Evolutionary conservation across 2,329 filamentous ascomycete genomes (phyloP).

Genomic region (Pyrenophora tritici-repentis): DNA sequence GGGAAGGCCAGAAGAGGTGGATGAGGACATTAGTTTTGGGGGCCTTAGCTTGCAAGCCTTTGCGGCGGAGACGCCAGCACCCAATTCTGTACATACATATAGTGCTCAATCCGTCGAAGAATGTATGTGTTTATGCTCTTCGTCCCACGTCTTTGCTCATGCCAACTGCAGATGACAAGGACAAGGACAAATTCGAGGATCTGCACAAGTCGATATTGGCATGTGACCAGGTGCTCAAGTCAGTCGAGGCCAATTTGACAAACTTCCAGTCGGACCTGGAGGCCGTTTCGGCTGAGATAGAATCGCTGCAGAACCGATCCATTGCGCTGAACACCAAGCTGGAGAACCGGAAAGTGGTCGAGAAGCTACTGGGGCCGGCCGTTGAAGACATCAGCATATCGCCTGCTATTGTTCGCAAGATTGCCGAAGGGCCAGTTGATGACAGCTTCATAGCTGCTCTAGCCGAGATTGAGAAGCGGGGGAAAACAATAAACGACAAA

Average conservation of each 20-base stretch:
- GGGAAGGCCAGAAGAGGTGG: conserved; percentile 56
- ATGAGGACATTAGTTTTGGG: conserved; percentile 76
- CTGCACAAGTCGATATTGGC: conserved; percentile 85
- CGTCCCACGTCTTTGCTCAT: conserved; percentile 31
- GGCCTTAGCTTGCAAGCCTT: conserved; percentile 77
- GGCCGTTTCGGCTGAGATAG: conserved; percentile 91
- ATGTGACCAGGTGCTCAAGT: conserved; percentile 91
- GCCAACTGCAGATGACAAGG: conserved; percentile 67
- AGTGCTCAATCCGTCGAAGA: conserved; percentile 70
- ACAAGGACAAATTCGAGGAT: conserved; percentile 85
- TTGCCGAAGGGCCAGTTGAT: conserved; percentile 87
- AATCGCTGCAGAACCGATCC: conserved; percentile 87
- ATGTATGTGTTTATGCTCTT: conserved; percentile 61
- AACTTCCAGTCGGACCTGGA: conserved; percentile 94
- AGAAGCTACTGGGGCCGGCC: conserved; percentile 82
- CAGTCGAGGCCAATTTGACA: conserved; percentile 88
- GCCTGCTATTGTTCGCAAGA: conserved; percentile 79
- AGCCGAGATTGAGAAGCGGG: conserved; percentile 80
- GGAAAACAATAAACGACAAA: conserved; percentile 71
- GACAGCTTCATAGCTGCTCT: conserved; percentile 85
- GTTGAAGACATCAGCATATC: conserved; percentile 92
- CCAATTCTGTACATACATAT: conserved; percentile 53
- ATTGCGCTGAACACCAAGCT: conserved; percentile 80
- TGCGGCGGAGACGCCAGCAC: conserved; percentile 48
- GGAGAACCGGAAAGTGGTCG: conserved; percentile 86